These are phyloP conservation scores for Agaricales sp. DNA, from an alignment of 1,284 basidiomycete species.

Conservation along the genomic window DNA sequence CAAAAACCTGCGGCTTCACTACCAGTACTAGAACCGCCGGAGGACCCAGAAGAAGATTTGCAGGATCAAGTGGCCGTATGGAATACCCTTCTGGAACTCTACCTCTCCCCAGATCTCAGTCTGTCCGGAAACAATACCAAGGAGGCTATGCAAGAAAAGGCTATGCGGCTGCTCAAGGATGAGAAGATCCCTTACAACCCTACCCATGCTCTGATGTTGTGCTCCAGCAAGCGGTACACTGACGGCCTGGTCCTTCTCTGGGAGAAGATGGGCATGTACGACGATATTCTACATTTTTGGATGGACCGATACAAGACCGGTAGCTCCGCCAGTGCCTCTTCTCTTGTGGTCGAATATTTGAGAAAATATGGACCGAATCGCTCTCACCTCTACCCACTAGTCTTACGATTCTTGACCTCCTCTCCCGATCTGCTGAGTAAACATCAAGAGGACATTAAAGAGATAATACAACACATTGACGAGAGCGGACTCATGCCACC, in stretches of 20 bases:
- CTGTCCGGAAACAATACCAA: slow-evolving; percentile 13
- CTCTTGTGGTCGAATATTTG: slow-evolving; percentile 66
- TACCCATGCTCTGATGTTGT: slow-evolving; percentile 88
- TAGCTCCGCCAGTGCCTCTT: slow-evolving; percentile 34
- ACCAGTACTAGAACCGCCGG: slow-evolving; percentile 14
- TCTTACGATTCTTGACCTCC: slow-evolving; percentile 85
- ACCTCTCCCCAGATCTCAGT: slow-evolving; percentile 47
- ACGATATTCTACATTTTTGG: slow-evolving; percentile 89
- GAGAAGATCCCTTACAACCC: slow-evolving; percentile 73
- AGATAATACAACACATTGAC: slow-evolving; percentile 71
- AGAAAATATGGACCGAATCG: slow-evolving; percentile 63
- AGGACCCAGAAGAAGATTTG: slow-evolving; percentile 46
- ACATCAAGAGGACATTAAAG: slow-evolving; percentile 63
- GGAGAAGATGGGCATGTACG: slow-evolving; percentile 93
- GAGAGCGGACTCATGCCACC: slow-evolving; percentile 78
- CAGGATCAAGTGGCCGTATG: slow-evolving; percentile 82
- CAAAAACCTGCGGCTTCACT: slow-evolving; percentile 3
- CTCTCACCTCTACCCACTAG: slow-evolving; percentile 78
- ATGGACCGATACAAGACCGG: slow-evolving; percentile 59
- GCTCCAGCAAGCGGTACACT: slow-evolving; percentile 75
- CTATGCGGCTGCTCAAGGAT: slow-evolving; percentile 57
- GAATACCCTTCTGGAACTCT: slow-evolving; percentile 95
- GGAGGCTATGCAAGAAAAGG: slow-evolving; percentile 41
- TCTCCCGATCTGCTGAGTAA: slow-evolving; percentile 56
- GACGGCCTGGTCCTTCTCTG: slow-evolving; percentile 83